Percentiles rank a stretch among this genome's conserved stretches.
Evolutionary conservation across 176 grass and related monocot genomes (phyloP).

Genomic region (Rhynchospora pubera): DNA sequence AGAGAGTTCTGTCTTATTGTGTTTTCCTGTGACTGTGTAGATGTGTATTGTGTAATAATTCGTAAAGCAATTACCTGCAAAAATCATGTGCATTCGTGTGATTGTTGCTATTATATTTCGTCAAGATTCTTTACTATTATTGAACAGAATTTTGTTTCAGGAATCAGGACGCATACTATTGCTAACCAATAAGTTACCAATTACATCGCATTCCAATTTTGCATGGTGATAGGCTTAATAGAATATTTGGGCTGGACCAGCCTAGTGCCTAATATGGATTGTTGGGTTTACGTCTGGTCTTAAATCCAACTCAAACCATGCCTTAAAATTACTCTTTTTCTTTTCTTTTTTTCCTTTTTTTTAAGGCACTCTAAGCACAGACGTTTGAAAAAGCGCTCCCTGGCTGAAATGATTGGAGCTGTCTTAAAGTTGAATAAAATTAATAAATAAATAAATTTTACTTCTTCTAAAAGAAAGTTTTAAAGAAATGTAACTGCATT

Average conservation of each 20-base stretch:
- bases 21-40: not conserved
- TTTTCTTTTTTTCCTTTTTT: not conserved
- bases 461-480: too few species aligned
- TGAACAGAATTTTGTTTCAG: not conserved
- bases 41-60: not conserved
- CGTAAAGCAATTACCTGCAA: not conserved
- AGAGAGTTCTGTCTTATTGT: too few species aligned
- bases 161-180: too few species aligned
- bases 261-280: not conserved
- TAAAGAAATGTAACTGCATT: too few species aligned
- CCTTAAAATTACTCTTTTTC: not conserved
- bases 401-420: not conserved
- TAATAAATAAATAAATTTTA: too few species aligned
- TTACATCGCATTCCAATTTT: not conserved
- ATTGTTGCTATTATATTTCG: not conserved
- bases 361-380: not conserved
- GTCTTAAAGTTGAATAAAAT: too few species aligned
- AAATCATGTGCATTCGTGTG: not conserved
- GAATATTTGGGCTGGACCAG: not conserved
- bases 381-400: not conserved
- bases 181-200: not conserved
- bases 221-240: not conserved
- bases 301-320: not conserved
- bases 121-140: not conserved
- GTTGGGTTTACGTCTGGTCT: not conserved